Conservation (phyloP, 768 basidiomycete genomes). For the Leccinum pellstonianum region DNA sequence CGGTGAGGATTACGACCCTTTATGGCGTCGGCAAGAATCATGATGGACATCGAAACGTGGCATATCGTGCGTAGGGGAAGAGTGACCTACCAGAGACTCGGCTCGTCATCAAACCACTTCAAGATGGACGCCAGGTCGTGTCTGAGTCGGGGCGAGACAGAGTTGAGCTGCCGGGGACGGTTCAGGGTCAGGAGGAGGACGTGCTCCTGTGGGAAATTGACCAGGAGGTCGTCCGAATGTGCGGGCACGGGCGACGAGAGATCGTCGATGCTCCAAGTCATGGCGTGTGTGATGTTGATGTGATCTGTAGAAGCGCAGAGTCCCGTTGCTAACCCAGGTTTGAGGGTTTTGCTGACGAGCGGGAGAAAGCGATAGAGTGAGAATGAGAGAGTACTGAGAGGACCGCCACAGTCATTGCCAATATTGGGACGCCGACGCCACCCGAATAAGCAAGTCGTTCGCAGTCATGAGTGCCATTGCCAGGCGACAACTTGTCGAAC, state of each 20-base stretch:
- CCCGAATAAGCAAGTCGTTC: constrained; percentile 11
- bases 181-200: constrained; percentile 59
- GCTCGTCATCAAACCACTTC: constrained; percentile 74
- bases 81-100: constrained; percentile 61
- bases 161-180: constrained; percentile 69
- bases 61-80: not conserved
- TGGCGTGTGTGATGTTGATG: not conserved
- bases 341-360: not conserved
- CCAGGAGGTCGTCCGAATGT: constrained; percentile 38
- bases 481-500: not conserved
- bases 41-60: not conserved
- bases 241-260: constrained; percentile 16
- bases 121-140: constrained; percentile 51
- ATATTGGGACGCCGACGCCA: not conserved
- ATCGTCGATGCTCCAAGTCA: not conserved
- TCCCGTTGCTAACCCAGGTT: not conserved
- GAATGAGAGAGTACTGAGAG: not conserved
- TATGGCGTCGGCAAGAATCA: not conserved
- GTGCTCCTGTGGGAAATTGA: constrained; percentile 48
- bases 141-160: constrained; percentile 62
- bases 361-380: not conserved
- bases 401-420: not conserved
- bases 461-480: not conserved
- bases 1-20: constrained; percentile 77
- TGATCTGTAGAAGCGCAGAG: not conserved